A percentile compares a stretch with the other conserved stretches of the same genome.
Evolutionary conservation across 495 filamentous ascomycete species (phyloP).

Genomic region (Penicillium mononematosum): DNA sequence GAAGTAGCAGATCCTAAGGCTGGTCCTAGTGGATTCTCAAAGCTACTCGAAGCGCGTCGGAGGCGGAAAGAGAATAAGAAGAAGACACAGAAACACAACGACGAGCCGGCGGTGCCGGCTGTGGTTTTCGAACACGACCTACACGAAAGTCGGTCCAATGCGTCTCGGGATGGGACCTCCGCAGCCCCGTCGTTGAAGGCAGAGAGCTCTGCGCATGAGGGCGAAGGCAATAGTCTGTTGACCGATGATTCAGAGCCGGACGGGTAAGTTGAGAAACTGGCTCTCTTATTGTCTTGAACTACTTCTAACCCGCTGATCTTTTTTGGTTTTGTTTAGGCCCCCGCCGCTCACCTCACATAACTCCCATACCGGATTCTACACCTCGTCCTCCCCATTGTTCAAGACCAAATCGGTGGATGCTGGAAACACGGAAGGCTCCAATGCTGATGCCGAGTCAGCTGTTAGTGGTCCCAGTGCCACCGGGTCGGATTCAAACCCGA

Average conservation of each 20-base stretch:
- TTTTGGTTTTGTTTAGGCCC: conserved; percentile 35
- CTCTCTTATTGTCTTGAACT: conserved; percentile 14
- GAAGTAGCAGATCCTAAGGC: conserved; percentile 36
- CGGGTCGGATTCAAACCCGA: conserved; percentile 26
- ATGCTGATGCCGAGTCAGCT: conserved; percentile 32
- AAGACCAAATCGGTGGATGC: conserved; percentile 53
- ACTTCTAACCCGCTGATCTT: conserved; percentile 22
- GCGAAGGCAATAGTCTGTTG: conserved; percentile 54
- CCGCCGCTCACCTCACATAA: conserved; percentile 68
- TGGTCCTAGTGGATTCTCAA: conserved; percentile 49
- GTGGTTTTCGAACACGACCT: conserved; percentile 25
- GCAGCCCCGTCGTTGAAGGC: conserved; percentile 31
- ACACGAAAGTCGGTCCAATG: conserved; percentile 26
- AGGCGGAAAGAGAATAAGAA: conserved; percentile 45
- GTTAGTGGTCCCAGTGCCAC: conserved; percentile 32
- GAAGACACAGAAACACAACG: conserved; percentile 32
- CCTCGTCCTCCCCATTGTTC: conserved; percentile 77
- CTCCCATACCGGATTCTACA: conserved; percentile 77
- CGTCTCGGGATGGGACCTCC: conserved; percentile 29
- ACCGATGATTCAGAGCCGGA: conserved; percentile 71
- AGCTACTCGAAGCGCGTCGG: conserved; percentile 51
- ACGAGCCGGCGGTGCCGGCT: conserved; percentile 28
- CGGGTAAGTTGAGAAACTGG: conserved; percentile 52
- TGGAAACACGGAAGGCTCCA: conserved; percentile 21
- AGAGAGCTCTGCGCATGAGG: conserved; percentile 25